Evolutionary conservation across 257 asterid genomes (phyloP), one percentile per base, ranked within the genome.

Genomic region (Lantana camara): DNA sequence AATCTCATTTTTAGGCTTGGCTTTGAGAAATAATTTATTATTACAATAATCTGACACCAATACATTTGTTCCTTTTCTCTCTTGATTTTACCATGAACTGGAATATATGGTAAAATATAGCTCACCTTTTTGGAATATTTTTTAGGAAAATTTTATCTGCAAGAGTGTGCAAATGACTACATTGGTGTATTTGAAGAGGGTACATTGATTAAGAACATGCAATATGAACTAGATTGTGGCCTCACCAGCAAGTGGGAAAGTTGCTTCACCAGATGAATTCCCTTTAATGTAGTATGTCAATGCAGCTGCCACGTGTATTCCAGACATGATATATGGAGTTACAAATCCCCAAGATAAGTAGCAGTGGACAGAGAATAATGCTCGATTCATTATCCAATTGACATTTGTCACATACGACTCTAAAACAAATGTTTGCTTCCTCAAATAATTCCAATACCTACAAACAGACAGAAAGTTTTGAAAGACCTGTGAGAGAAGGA

Each of bases 331-430:
- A 65, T 82, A 94, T 41, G 99, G 99, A 46, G 80, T 35, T 24
- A 86, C 87, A 72, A 94, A 94, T 66, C 96, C 99, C 99, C 99
- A 94, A 7, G 99, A 94, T 34, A 90, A 83, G 78, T 94, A 94
- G 76, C 89, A 90, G 82, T 94, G 99, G 71, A 71, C 19, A 73
- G 86, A 82, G 84, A 90, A 94, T 67, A 94, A 73, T 48, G 95
- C 96, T 59, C 96, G 94, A 79, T 94, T 94, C 99, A 90, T 90
- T 64, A 94, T 76, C 96, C 92, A 82, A 81, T 94, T 94, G 65
- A 86, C 73, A 63, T 63, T 81, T 38, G 99, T 87, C 2, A 97
- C 58, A 79, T 94, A 94, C 16, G 99, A 90, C 80, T 94, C 99
- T 70, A 94, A 74, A 58, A 94, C 99, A 74, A 94, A 94, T 58